These are phyloP conservation scores for Cytospora leucostoma DNA, from an alignment of 2,329 filamentous ascomycete genomes.

Conservation along the genomic window DNA sequence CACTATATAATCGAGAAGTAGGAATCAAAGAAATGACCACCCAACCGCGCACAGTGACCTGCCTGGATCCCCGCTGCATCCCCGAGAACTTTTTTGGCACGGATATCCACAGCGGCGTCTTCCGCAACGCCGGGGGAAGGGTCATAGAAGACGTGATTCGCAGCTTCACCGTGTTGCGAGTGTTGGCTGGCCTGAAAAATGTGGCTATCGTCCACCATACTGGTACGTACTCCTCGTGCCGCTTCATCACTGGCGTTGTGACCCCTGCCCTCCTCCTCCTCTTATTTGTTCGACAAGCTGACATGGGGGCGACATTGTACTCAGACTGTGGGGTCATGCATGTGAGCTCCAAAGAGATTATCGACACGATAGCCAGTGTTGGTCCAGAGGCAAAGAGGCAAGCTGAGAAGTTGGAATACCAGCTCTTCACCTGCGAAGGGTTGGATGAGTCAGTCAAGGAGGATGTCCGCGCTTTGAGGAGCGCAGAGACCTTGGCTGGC, in stretches of 20 bases:
- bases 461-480: constrained; percentile 15
- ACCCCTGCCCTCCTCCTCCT: too few relatives aligned
- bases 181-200: constrained; percentile 12
- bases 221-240: neutral
- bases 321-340: constrained; percentile 22
- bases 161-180: constrained; percentile 11
- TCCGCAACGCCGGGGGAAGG: constrained; percentile 22
- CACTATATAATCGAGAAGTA: neutral
- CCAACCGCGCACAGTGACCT: constrained; percentile 8
- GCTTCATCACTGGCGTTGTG: too few relatives aligned
- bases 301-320: neutral
- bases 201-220: constrained; percentile 20
- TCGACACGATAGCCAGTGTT: neutral
- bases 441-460: constrained; percentile 17
- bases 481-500: constrained; percentile 10
- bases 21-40: neutral
- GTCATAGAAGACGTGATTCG: constrained; percentile 21
- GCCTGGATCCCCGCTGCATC: constrained; percentile 22
- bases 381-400: neutral
- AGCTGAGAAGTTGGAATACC: constrained; percentile 18
- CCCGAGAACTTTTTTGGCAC: constrained; percentile 24
- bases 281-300: neutral
- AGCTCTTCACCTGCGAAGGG: constrained; percentile 10
- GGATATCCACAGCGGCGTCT: constrained; percentile 7
- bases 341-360: constrained; percentile 2